Evolutionary conservation across 2,329 filamentous ascomycete species (phyloP).

Genomic region (Neonectria punicea): DNA sequence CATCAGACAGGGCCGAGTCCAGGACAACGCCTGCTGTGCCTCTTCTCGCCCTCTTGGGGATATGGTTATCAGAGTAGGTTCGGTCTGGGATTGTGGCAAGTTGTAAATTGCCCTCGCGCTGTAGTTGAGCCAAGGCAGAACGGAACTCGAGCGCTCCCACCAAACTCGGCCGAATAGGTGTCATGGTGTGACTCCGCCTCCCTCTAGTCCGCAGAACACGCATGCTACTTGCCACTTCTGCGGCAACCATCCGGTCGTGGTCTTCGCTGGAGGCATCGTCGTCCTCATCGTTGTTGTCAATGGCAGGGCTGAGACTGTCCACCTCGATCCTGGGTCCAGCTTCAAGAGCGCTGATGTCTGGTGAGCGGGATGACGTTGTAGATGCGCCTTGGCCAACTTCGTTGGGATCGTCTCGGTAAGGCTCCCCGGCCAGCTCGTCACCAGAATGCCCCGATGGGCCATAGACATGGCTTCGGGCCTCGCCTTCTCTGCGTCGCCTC

Average conservation of each 20-base stretch:
- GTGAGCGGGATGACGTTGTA: constrained; percentile 27
- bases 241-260: constrained; percentile 73
- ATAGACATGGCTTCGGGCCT: constrained; percentile 79
- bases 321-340: constrained; percentile 60
- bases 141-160: constrained; percentile 94
- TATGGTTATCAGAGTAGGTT: constrained; percentile 56
- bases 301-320: constrained; percentile 48
- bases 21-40: constrained; percentile 43
- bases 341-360: constrained; percentile 58
- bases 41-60: constrained; percentile 39
- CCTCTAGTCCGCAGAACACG: constrained; percentile 77
- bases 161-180: constrained; percentile 89
- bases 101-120: constrained; percentile 81
- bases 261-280: constrained; percentile 63
- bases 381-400: constrained; percentile 39
- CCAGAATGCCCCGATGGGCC: constrained; percentile 60
- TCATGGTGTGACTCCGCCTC: constrained; percentile 77
- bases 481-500: constrained; percentile 72
- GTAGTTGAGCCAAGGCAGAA: constrained; percentile 86
- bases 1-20: constrained; percentile 28
- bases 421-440: constrained; percentile 65
- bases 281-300: constrained; percentile 53
- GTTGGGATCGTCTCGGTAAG: constrained; percentile 71
- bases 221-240: constrained; percentile 94
- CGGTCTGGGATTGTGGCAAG: constrained; percentile 75